Evolutionary conservation across 768 basidiomycete species (phyloP).

Genomic region (Lactarius tabidus): DNA sequence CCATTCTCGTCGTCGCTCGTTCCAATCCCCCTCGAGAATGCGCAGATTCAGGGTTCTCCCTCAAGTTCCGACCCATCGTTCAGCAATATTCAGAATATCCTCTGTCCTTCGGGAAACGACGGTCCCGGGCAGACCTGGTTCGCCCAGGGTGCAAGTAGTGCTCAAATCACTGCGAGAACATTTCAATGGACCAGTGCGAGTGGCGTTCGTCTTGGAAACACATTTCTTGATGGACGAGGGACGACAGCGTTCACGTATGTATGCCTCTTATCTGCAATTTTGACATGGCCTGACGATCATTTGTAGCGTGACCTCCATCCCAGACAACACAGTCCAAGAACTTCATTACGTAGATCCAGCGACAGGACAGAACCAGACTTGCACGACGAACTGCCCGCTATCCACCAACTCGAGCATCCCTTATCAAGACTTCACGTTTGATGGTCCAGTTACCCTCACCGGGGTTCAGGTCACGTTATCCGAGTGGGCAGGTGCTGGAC

Average conservation of each 20-base stretch:
- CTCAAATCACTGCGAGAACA: slow-evolving; percentile 73
- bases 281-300: slow-evolving; percentile 21
- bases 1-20: slow-evolving; percentile 89
- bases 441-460: slow-evolving; percentile 57
- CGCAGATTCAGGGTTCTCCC: slow-evolving; percentile 56
- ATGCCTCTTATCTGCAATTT: slow-evolving; percentile 1
- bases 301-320: slow-evolving; percentile 76
- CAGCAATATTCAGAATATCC: slow-evolving; percentile 58
- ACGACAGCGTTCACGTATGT: slow-evolving; percentile 86
- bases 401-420: slow-evolving; percentile 67
- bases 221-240: slow-evolving; percentile 73
- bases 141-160: slow-evolving; percentile 61
- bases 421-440: slow-evolving; percentile 94
- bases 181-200: slow-evolving; percentile 68
- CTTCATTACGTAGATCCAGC: slow-evolving; percentile 75
- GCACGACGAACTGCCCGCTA: slow-evolving; percentile 75
- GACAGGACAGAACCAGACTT: slow-evolving; percentile 72
- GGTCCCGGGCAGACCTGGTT: slow-evolving; percentile 85
- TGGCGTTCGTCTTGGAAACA: slow-evolving; percentile 90
- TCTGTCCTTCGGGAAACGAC: slow-evolving; percentile 84
- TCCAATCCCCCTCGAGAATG: slow-evolving; percentile 62
- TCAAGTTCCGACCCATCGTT: slow-evolving; percentile 59
- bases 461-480: slow-evolving; percentile 85
- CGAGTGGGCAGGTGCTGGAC: slow-evolving; percentile 64
- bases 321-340: slow-evolving; percentile 77